These are phyloP conservation scores for Dichotomocladium elegans DNA, from an alignment of 371 early-diverging fungal species.

Conservation along the genomic window DNA sequence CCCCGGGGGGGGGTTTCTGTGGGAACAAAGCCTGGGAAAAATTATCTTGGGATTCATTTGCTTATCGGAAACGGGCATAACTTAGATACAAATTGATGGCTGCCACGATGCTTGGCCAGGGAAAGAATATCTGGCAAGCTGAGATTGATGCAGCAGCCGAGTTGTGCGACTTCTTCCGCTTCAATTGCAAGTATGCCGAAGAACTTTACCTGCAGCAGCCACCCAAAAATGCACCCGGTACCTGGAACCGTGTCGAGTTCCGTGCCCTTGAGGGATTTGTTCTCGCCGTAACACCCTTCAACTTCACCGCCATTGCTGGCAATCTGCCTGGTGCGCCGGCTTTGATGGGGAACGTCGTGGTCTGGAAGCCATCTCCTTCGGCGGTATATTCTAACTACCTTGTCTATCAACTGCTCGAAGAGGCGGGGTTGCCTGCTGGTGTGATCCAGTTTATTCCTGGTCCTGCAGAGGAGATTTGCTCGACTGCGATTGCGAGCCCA, in stretches of 20 bases:
- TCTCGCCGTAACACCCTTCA: slow-evolving; percentile 97
- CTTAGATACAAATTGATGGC: slow-evolving; percentile 85
- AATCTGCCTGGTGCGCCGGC: slow-evolving; percentile 94
- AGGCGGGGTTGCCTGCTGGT: slow-evolving; percentile 96
- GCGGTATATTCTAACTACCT: slow-evolving; percentile 91
- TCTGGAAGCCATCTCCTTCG: slow-evolving; percentile 97
- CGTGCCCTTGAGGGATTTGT: slow-evolving; percentile 96
- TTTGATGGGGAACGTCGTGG: slow-evolving; percentile 94
- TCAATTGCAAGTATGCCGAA: slow-evolving; percentile 92
- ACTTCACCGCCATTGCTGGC: slow-evolving; percentile 98
- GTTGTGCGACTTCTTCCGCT: slow-evolving; percentile 92
- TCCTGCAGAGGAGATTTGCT: slow-evolving; percentile 74
- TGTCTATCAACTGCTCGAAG: slow-evolving; percentile 83
- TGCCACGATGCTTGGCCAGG: slow-evolving; percentile 98
- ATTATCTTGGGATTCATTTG: no score
- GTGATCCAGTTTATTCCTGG: slow-evolving; percentile 98
- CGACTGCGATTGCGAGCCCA: slow-evolving; percentile 74
- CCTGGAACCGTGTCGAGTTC: slow-evolving; percentile 97
- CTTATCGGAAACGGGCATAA: no score
- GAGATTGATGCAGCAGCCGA: slow-evolving; percentile 98
- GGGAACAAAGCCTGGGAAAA: no score
- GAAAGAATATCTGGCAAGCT: slow-evolving; percentile 98
- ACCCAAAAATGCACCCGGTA: slow-evolving; percentile 76
- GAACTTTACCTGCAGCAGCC: slow-evolving; percentile 95
- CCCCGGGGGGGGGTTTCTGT: no score